phyloP scores from a whole-genome alignment of 192 early-diverging fungal genomes.

The Lunasporangiospora selenospora region DNA sequence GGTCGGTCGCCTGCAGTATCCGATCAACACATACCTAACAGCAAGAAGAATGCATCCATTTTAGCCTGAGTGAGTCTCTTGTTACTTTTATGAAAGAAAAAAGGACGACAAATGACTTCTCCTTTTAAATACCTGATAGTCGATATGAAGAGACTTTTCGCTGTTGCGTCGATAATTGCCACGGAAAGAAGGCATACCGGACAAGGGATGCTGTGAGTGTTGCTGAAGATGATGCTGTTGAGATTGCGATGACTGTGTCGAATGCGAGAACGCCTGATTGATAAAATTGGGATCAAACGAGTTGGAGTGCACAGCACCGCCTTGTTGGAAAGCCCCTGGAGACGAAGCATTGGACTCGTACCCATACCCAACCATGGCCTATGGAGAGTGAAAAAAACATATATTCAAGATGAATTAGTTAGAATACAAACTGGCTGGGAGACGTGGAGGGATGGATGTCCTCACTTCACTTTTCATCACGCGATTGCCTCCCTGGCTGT shows the following conservation, averaged over 20 bases:
- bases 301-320: slow-evolving; percentile 1
- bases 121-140: slow-evolving; percentile 31
- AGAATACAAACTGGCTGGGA: too few relatives aligned
- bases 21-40: slow-evolving; percentile 67
- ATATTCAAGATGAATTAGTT: too few relatives aligned
- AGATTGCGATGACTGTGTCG: background rate
- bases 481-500: too few relatives aligned
- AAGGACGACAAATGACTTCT: too few relatives aligned
- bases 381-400: background rate
- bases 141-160: slow-evolving; percentile 32
- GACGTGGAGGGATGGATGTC: too few relatives aligned
- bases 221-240: slow-evolving; percentile 12
- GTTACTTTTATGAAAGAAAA: too few relatives aligned
- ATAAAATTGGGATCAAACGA: slow-evolving; percentile 35
- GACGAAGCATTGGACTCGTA: slow-evolving; percentile 13
- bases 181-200: slow-evolving; percentile 10
- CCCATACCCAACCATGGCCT: slow-evolving; percentile 32
- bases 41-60: too few relatives aligned
- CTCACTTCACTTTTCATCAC: too few relatives aligned
- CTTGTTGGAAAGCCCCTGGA: slow-evolving; percentile 4
- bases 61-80: too few relatives aligned
- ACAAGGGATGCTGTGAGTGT: slow-evolving; percentile 8
- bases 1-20: slow-evolving; percentile 75
- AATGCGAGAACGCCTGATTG: slow-evolving; percentile 5
- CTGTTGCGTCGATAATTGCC: slow-evolving; percentile 36